Evolutionary conservation across 148 eudicot genomes (phyloP).

Genomic region (Simmondsia chinensis): DNA sequence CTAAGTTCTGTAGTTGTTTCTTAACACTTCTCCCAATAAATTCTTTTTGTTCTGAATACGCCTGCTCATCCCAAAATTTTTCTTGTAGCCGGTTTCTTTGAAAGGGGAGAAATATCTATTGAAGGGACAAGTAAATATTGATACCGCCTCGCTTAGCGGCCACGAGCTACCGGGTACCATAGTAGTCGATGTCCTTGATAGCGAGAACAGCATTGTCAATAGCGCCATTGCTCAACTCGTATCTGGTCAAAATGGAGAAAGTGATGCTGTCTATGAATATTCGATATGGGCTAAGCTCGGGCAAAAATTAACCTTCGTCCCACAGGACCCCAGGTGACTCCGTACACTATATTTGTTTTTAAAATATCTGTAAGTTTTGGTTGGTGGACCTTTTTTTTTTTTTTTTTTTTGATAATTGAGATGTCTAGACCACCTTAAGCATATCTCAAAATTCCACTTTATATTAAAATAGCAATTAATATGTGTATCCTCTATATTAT

Average conservation of each 20-base stretch:
- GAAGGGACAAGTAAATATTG: constrained; percentile 59
- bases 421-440: too few species aligned
- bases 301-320: constrained; percentile 54
- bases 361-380: background rate
- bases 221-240: constrained; percentile 43
- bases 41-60: too few species aligned
- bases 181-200: constrained; percentile 40
- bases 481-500: too few species aligned
- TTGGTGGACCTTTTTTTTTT: background rate
- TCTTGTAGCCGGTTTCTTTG: constrained; percentile 60
- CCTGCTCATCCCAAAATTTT: too few species aligned
- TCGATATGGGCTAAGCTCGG: constrained; percentile 80
- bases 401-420: too few species aligned
- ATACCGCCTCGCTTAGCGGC: constrained; percentile 27
- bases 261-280: constrained; percentile 53
- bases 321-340: constrained; percentile 60
- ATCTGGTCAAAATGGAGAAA: constrained; percentile 26
- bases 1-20: too few species aligned
- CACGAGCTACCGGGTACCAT: constrained; percentile 47
- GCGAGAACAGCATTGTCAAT: constrained; percentile 33
- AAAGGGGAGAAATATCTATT: constrained; percentile 83
- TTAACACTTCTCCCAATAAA: too few species aligned
- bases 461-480: too few species aligned
- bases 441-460: too few species aligned
- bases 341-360: constrained; percentile 1